These are phyloP conservation scores for Volvox carteri DNA, from an alignment of 163 green algal genomes.

Conservation along the genomic window DNA sequence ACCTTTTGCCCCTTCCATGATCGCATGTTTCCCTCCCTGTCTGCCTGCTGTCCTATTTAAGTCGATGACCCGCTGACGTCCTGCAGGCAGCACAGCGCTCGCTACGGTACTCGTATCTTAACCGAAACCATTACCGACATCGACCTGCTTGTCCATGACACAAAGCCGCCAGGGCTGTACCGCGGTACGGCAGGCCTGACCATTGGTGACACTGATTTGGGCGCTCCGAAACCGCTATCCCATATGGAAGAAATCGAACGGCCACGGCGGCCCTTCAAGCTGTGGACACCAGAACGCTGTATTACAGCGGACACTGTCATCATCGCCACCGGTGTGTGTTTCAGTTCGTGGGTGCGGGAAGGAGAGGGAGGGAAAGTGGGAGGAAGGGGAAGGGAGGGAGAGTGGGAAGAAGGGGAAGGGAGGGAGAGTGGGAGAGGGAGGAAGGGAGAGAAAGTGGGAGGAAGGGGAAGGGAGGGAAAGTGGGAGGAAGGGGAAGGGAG, in stretches of 20 bases:
- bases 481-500: too few relatives aligned
- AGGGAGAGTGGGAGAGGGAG: too few relatives aligned
- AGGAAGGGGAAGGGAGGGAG: neutral
- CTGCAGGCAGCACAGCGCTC: conserved; percentile 75
- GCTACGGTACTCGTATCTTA: conserved; percentile 83
- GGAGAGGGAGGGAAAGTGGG: neutral
- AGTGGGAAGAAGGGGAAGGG: too few relatives aligned
- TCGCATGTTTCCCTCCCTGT: too few relatives aligned
- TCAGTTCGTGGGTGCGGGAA: neutral
- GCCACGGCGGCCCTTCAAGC: conserved; percentile 73
- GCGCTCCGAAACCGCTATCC: neutral
- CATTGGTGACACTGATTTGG: neutral
- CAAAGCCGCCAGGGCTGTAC: conserved; percentile 17
- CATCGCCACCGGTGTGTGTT: conserved; percentile 69
- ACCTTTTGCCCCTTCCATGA: too few relatives aligned
- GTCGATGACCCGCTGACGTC: too few relatives aligned
- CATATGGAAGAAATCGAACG: neutral
- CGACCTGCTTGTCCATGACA: conserved; percentile 66
- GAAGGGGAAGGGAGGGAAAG: too few relatives aligned
- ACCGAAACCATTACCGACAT: conserved; percentile 83
- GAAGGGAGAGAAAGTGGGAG: too few relatives aligned
- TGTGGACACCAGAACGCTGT: conserved; percentile 56
- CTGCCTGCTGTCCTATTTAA: too few relatives aligned
- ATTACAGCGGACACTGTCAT: conserved; percentile 80
- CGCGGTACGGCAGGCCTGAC: neutral